phyloP scores from a whole-genome alignment of 495 filamentous ascomycete genomes.

The Diplogelasinospora grovesii region DNA sequence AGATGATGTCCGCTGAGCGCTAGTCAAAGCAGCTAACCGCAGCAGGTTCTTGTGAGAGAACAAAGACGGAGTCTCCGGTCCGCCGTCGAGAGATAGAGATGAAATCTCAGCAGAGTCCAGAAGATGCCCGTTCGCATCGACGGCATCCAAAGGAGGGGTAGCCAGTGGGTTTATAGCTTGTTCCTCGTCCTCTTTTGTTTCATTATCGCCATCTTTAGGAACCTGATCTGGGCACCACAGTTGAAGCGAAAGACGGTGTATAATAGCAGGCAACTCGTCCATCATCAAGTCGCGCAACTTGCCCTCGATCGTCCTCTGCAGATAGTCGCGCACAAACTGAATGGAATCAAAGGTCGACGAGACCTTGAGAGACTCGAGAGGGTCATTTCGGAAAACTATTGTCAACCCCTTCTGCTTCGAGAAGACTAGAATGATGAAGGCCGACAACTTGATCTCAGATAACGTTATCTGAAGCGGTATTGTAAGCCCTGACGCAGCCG shows the following conservation, averaged over 20 bases:
- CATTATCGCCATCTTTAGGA: constrained; percentile 46
- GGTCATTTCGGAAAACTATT: constrained; percentile 95
- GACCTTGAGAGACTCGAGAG: constrained; percentile 94
- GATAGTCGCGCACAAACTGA: constrained; percentile 92
- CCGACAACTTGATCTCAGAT: constrained; percentile 93
- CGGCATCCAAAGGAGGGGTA: constrained; percentile 69
- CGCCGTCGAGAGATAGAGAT: constrained; percentile 65
- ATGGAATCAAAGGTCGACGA: constrained; percentile 99
- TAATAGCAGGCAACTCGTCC: constrained; percentile 94
- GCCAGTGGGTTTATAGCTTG: constrained; percentile 67
- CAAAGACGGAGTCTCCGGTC: constrained; percentile 68
- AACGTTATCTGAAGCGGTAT: constrained; percentile 95
- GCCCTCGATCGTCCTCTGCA: constrained; percentile 94
- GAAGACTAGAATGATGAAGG: constrained; percentile 95
- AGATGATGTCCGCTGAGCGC: constrained; percentile 80
- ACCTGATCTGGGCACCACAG: constrained; percentile 86
- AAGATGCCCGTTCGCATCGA: constrained; percentile 68
- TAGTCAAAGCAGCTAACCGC: constrained; percentile 64
- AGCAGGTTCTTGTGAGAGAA: constrained; percentile 89
- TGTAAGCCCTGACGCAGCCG: constrained; percentile 85
- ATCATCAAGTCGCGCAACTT: constrained; percentile 89
- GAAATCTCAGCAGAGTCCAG: constrained; percentile 67
- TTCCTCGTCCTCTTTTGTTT: constrained; percentile 40
- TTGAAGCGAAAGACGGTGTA: constrained; percentile 83
- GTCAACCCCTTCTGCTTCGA: constrained; percentile 95